Evolutionary conservation across 2,329 filamentous ascomycete genomes (phyloP).

Genomic region (Arthrocladium fulminans): DNA sequence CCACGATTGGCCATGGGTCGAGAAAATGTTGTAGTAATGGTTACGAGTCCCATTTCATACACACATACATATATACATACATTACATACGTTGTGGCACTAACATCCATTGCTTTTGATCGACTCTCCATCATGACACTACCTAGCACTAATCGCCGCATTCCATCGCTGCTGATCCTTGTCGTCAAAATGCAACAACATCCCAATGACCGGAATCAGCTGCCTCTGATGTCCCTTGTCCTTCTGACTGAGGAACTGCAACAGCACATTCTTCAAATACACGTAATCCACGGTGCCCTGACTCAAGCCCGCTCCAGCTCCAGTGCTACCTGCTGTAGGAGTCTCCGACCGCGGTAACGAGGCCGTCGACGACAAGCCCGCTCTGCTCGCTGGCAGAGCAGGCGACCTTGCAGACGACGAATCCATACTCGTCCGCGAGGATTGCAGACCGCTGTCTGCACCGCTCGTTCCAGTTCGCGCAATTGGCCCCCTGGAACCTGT

Average conservation of each 20-base stretch:
- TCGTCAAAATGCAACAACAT: conserved; percentile 58
- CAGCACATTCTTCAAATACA: conserved; percentile 59
- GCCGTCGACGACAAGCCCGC: conserved; percentile 25
- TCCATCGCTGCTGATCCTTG: conserved; percentile 7
- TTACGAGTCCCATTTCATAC: too few relatives aligned
- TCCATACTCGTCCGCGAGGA: conserved; percentile 54
- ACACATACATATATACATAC: too few relatives aligned
- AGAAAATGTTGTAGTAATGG: too few relatives aligned
- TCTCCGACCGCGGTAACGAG: conserved; percentile 27
- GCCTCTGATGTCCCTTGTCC: conserved; percentile 59
- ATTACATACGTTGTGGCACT: too few relatives aligned
- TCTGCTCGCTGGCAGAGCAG: conserved; percentile 36
- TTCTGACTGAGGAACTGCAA: conserved; percentile 58
- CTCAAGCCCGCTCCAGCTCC: conserved; percentile 17
- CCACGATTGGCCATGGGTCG: too few relatives aligned
- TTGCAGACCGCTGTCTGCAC: conserved; percentile 37
- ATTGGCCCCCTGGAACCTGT: conserved; percentile 21
- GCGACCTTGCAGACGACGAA: conserved; percentile 29
- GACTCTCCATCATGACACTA: neutral
- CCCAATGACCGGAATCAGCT: conserved; percentile 56
- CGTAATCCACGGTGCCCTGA: conserved; percentile 44
- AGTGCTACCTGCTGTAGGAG: conserved; percentile 26
- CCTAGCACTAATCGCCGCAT: conserved; percentile 7
- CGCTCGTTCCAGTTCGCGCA: conserved; percentile 20
- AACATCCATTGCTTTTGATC: too few relatives aligned